phyloP scores from a whole-genome alignment of 257 asterid genomes.

The Salvia miltiorrhiza region DNA sequence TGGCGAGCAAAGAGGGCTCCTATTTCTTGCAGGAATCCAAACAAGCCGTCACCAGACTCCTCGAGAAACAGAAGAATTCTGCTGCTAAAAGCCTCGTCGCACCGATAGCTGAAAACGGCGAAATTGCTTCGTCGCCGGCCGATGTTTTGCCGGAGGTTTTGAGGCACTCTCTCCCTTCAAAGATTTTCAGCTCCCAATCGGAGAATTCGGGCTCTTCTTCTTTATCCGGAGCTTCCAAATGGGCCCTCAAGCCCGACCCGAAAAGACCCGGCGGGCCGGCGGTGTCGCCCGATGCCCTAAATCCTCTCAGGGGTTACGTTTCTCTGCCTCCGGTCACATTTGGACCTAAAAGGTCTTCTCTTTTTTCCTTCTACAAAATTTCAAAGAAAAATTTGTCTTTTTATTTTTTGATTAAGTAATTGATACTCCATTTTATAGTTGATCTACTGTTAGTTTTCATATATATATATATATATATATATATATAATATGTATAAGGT shows the following conservation, averaged over 20 bases:
- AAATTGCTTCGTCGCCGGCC: constrained; percentile 32
- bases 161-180: constrained; percentile 73
- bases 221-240: constrained; percentile 50
- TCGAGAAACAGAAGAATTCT: constrained; percentile 33
- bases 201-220: constrained; percentile 42
- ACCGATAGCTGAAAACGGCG: constrained; percentile 17
- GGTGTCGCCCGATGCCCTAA: constrained; percentile 59
- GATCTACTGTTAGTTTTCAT: background rate
- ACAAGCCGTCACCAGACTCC: constrained; percentile 58
- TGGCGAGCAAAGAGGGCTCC: constrained; percentile 75
- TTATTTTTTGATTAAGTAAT: background rate
- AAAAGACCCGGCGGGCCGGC: background rate
- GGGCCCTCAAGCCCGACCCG: constrained; percentile 60
- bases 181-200: constrained; percentile 38
- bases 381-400: background rate
- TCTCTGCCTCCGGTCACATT: constrained; percentile 83
- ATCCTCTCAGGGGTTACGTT: constrained; percentile 80
- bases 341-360: constrained; percentile 70
- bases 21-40: constrained; percentile 91
- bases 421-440: background rate
- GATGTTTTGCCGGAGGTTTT: constrained; percentile 88
- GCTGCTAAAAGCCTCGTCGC: background rate
- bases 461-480: too few species aligned
- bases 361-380: background rate
- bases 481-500: too few species aligned